Evolutionary conservation across 495 filamentous ascomycete genomes (phyloP).

Genomic region (Sphaerosporella brunnea): DNA sequence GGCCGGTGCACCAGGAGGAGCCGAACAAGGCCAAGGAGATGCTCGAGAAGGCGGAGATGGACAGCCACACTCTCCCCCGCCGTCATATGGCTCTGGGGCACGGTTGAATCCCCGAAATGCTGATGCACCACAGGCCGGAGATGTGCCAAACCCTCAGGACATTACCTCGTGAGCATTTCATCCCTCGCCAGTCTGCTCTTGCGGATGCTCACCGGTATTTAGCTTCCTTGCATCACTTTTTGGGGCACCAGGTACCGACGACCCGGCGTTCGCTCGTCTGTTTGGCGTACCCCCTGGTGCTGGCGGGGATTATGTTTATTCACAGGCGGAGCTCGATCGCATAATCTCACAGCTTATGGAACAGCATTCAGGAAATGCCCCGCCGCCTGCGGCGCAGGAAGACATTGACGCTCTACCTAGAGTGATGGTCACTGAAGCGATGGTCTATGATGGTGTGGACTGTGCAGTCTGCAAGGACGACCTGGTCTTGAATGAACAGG

Average conservation of each 20-base stretch:
- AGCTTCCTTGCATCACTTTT: constrained; percentile 23
- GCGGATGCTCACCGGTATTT: not conserved
- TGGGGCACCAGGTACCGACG: constrained; percentile 25
- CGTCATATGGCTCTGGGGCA: constrained; percentile 9
- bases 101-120: constrained; percentile 19
- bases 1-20: not conserved
- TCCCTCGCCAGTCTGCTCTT: not conserved
- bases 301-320: constrained; percentile 70
- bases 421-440: constrained; percentile 18
- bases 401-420: constrained; percentile 51
- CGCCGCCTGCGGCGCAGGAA: constrained; percentile 57
- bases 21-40: not conserved
- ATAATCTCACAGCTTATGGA: constrained; percentile 82
- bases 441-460: constrained; percentile 38
- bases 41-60: not conserved
- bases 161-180: constrained; percentile 13
- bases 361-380: constrained; percentile 54
- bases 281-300: constrained; percentile 15
- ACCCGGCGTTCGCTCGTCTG: constrained; percentile 12
- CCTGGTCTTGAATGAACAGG: constrained; percentile 53
- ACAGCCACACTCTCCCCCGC: constrained; percentile 3
- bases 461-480: constrained; percentile 92
- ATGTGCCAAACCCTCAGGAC: constrained; percentile 10
- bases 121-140: constrained; percentile 14
- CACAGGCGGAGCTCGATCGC: constrained; percentile 76